phyloP scores from a whole-genome alignment of 441 rosid species.

The Eruca vesicaria region DNA sequence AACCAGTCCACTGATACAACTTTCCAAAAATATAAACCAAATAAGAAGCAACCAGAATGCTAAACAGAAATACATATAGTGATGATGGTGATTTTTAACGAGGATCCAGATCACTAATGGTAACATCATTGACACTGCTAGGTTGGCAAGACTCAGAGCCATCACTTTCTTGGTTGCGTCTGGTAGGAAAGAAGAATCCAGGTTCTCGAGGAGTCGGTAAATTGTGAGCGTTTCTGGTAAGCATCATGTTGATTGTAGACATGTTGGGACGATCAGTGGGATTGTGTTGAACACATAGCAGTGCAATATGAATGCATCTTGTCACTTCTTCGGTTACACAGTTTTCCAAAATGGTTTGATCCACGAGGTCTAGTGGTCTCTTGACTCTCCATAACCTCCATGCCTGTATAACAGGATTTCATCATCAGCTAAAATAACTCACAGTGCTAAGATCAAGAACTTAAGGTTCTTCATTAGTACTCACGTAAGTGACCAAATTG shows the following conservation, averaged over 20 bases:
- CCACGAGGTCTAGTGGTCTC: neutral
- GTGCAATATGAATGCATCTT: neutral
- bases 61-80: too few species aligned
- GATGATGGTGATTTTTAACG: too few species aligned
- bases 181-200: too few species aligned
- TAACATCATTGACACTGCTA: too few species aligned
- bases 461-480: neutral
- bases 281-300: neutral
- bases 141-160: too few species aligned
- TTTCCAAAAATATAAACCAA: too few species aligned
- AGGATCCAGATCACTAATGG: too few species aligned
- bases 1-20: too few species aligned
- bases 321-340: neutral
- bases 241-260: neutral
- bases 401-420: slow-evolving; percentile 17
- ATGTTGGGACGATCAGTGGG: neutral
- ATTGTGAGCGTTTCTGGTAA: neutral
- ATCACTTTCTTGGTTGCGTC: too few species aligned
- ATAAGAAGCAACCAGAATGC: too few species aligned
- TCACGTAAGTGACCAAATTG: slow-evolving; percentile 17
- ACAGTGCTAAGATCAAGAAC: neutral
- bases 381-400: slow-evolving; percentile 40
- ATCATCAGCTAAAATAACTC: too few species aligned
- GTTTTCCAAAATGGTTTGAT: neutral
- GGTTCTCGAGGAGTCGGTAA: too few species aligned